Evolutionary conservation across 352 stramenopile species (phyloP).

Genomic region (Pythium apleroticum): DNA sequence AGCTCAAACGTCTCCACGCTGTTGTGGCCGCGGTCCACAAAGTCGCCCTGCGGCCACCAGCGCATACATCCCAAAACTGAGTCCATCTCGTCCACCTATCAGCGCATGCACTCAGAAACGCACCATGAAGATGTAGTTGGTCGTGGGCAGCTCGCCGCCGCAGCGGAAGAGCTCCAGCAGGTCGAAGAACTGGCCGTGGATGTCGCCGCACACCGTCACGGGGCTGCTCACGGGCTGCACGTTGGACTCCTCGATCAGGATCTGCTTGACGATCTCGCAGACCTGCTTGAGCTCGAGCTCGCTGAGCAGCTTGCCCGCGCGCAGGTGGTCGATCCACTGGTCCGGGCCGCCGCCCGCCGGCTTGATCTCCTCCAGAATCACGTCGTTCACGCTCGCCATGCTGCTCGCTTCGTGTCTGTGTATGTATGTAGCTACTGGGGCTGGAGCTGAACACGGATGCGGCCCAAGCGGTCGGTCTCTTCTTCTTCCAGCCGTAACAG

Average conservation of each 20-base stretch:
- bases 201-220: slow-evolving; percentile 89
- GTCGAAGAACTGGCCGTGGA: slow-evolving; percentile 91
- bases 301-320: slow-evolving; percentile 73
- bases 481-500: slow-evolving; percentile 18
- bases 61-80: slow-evolving; percentile 9
- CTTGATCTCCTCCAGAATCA: slow-evolving; percentile 51
- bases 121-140: slow-evolving; percentile 92
- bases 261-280: slow-evolving; percentile 90
- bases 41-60: slow-evolving; percentile 64
- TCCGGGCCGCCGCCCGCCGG: slow-evolving; percentile 62
- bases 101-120: neutral
- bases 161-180: slow-evolving; percentile 87
- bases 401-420: too few relatives aligned
- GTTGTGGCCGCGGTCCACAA: slow-evolving; percentile 90
- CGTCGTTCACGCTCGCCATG: slow-evolving; percentile 67
- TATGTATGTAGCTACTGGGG: neutral
- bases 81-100: neutral
- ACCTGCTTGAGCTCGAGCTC: slow-evolving; percentile 89
- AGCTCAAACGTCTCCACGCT: slow-evolving; percentile 90
- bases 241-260: slow-evolving; percentile 92
- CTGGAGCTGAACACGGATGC: neutral
- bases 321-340: slow-evolving; percentile 85
- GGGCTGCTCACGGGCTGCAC: slow-evolving; percentile 89
- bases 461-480: slow-evolving; percentile 4
- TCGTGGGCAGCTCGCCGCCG: slow-evolving; percentile 80